Evolutionary conservation across 129 eudicot species (phyloP), one percentile per base, ranked within the genome.

Genomic region (Kitagawia praeruptora): DNA sequence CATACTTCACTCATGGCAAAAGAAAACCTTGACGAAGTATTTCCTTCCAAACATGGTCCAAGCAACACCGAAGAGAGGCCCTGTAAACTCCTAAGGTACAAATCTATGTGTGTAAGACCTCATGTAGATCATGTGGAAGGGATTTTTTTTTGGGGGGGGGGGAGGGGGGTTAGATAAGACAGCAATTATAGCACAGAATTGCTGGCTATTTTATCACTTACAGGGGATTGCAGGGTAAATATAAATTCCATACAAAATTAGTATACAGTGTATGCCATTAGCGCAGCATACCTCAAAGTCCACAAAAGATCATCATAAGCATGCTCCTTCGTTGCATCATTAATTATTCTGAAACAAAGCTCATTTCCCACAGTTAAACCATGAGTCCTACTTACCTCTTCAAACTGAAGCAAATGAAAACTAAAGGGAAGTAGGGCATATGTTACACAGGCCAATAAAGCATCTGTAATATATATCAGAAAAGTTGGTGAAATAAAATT

Each of bases 271-370:
- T 18, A 34, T 40, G 23, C 58, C n/a, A 34, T 25, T 41, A 77
- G 13, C 46, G 58, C 81, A 80, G 45, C 90, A 81, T 85, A 95
- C 98, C 99, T 82, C 78, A 96, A 79, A 70, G 98, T 92, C 99
- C 99, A 96, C 46, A 90, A 78, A 46, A 96, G 89, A 84, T 89
- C 95, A 80, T 90, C 99, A 85, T 90, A 96, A 63, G 91, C 79
- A 87, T 89, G 96, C 79, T 85, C 93, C 90, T 75, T 84, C 80
- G 85, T 96, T n/a, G 93, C 97, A 39, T 85, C 90, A 83, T 86
- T 88, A 79, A 90, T 84, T 82, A 90, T 89, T 82, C 98, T 96
- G 88, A 80, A 86, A 86, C 45, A 70, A 77, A 70, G 78, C 75
- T 4, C 56, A 72, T 31, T 39, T 45, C 19, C 16, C 46, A 64